Conservation (phyloP, 306 rosid genomes). For the Gynostemma pentaphyllum region DNA sequence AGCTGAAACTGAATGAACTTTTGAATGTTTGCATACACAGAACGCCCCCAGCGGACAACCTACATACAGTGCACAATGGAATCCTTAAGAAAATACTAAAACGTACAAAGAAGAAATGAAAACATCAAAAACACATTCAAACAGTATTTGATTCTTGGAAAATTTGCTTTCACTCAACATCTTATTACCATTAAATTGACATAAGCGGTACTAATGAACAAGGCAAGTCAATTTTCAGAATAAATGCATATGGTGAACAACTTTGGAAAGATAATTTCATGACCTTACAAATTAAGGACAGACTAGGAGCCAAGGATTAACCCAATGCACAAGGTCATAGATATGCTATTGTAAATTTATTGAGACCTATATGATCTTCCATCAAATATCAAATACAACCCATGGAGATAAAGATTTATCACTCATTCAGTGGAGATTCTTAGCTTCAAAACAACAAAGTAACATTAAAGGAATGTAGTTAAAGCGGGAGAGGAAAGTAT, state of each 20-base stretch:
- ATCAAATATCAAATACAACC: background rate
- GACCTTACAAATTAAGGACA: background rate
- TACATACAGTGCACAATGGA: slow-evolving; percentile 17
- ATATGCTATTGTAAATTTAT: background rate
- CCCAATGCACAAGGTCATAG: background rate
- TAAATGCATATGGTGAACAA: background rate
- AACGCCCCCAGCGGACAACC: slow-evolving; percentile 99
- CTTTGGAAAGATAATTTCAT: background rate
- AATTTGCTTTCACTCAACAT: background rate
- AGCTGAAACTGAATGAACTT: slow-evolving; percentile 97
- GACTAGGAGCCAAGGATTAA: too few species aligned
- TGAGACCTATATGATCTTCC: background rate
- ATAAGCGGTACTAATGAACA: background rate
- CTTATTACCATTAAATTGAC: background rate
- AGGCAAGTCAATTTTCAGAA: background rate
- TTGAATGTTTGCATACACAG: slow-evolving; percentile 97
- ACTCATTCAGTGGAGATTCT: background rate
- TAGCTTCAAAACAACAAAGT: background rate
- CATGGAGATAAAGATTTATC: background rate
- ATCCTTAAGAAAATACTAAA: slow-evolving; percentile 1
- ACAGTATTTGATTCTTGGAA: background rate
- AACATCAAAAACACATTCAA: background rate
- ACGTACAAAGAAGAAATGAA: background rate
- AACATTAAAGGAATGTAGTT: background rate
- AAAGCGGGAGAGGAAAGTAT: background rate